A percentile compares a stretch with the other conserved stretches of the same genome.
Conservation (phyloP, 2,329 filamentous ascomycete genomes). For the Colletotrichum sp. region DNA sequence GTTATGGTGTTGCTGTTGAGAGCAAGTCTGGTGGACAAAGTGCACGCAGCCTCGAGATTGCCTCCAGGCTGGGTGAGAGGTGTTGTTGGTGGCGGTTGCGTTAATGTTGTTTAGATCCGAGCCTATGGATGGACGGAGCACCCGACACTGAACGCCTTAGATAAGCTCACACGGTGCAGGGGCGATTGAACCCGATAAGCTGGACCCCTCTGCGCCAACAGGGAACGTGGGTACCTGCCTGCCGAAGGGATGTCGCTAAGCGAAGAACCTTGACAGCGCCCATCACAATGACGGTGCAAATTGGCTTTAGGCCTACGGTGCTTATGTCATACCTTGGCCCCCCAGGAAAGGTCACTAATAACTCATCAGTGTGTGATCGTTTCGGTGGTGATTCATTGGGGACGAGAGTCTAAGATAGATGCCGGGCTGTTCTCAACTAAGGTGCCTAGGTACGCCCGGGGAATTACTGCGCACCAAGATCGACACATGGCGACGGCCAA, state of each 20-base stretch:
- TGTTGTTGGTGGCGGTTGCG: constrained; percentile 7
- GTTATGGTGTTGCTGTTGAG: background rate
- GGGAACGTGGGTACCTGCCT: background rate
- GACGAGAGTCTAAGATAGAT: background rate
- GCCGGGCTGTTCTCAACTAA: background rate
- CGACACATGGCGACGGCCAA: background rate
- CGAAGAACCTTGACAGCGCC: background rate
- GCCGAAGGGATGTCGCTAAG: background rate
- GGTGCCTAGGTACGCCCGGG: background rate
- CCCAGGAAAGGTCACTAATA: background rate
- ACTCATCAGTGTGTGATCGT: background rate
- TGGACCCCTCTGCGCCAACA: constrained; percentile 3
- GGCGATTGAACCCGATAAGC: constrained; percentile 11
- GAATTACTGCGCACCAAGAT: background rate
- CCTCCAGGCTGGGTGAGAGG: background rate
- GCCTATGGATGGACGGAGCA: background rate
- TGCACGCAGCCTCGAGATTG: background rate
- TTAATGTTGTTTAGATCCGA: background rate
- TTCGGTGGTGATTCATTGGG: background rate
- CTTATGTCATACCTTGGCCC: constrained; percentile 10
- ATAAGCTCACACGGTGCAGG: constrained; percentile 18
- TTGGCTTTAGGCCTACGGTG: background rate
- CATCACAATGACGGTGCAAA: background rate
- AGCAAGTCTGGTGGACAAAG: background rate
- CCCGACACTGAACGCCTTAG: background rate